Conservation (phyloP, 2,329 filamentous ascomycete genomes). For the Waltergamsia citrina region DNA sequence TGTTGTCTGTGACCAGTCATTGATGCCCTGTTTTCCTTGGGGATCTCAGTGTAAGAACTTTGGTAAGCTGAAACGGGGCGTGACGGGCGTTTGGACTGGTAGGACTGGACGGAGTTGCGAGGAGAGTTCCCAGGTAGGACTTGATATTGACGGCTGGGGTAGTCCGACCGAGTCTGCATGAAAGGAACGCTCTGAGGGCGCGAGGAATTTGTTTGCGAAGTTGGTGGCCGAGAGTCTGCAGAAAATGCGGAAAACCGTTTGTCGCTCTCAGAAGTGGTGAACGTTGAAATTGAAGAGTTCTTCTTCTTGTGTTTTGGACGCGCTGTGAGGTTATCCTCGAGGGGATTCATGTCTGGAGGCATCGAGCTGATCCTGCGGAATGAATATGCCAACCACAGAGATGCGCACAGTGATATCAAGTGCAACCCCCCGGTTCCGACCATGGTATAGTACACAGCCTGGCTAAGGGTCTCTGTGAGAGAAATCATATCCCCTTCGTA, state of each 20-base stretch:
- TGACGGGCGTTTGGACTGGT: conserved; percentile 38
- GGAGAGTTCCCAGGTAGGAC: conserved; percentile 30
- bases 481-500: conserved; percentile 42
- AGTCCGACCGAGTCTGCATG: conserved; percentile 62
- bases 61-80: conserved; percentile 23
- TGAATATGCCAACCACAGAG: conserved; percentile 64
- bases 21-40: no score
- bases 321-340: conserved; percentile 77
- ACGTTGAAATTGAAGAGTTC: conserved; percentile 44
- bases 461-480: conserved; percentile 51
- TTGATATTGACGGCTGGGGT: conserved; percentile 48
- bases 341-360: conserved; percentile 90
- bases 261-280: conserved; percentile 35
- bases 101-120: conserved; percentile 31
- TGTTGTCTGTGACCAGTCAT: no score
- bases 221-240: conserved; percentile 27
- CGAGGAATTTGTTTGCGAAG: conserved; percentile 32
- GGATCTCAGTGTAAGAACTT: conserved; percentile 39
- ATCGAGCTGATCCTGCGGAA: conserved; percentile 76
- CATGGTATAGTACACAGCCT: conserved; percentile 59
- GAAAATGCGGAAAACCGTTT: conserved; percentile 50
- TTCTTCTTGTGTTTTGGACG: conserved; percentile 65
- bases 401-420: conserved; percentile 57
- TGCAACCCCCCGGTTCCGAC: conserved; percentile 59
- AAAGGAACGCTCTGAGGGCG: conserved; percentile 60